Percentiles rank a stretch among this genome's conserved stretches.
phyloP scores from a whole-genome alignment of 2,329 filamentous ascomycete genomes.

The Mollisia scopiformis region DNA sequence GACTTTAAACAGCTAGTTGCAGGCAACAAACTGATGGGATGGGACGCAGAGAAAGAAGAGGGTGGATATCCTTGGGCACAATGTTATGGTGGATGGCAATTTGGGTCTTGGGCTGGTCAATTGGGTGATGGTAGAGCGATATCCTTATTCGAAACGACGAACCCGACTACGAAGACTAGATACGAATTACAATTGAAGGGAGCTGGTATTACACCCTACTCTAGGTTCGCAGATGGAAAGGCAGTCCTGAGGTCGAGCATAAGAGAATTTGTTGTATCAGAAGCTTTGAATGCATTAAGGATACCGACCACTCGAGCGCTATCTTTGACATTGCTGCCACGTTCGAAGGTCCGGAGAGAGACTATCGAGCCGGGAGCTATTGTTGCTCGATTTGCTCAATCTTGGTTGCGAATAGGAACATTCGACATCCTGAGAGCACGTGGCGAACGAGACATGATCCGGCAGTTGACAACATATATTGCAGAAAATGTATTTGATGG shows the following conservation, averaged over 20 bases:
- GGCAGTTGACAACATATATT: slow-evolving; percentile 78
- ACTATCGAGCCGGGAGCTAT: slow-evolving; percentile 87
- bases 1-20: slow-evolving; percentile 79
- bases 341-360: slow-evolving; percentile 76
- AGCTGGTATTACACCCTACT: slow-evolving; percentile 91
- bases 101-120: slow-evolving; percentile 93
- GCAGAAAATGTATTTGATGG: slow-evolving; percentile 87
- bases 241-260: slow-evolving; percentile 92
- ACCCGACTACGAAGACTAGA: slow-evolving; percentile 67
- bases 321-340: slow-evolving; percentile 76
- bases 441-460: slow-evolving; percentile 74
- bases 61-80: slow-evolving; percentile 97
- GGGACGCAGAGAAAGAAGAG: slow-evolving; percentile 65
- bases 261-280: slow-evolving; percentile 90
- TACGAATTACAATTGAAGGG: slow-evolving; percentile 96
- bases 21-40: slow-evolving; percentile 82
- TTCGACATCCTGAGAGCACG: slow-evolving; percentile 89
- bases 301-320: slow-evolving; percentile 89
- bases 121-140: slow-evolving; percentile 94
- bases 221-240: slow-evolving; percentile 93
- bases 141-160: slow-evolving; percentile 87
- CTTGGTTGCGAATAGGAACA: slow-evolving; percentile 91
- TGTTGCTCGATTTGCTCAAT: slow-evolving; percentile 87
- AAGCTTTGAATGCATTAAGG: slow-evolving; percentile 80
- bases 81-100: slow-evolving; percentile 86